Percentiles rank a stretch among this genome's conserved stretches.
Conservation (phyloP, 495 filamentous ascomycete genomes). For the Chlorociboria aeruginascens region DNA sequence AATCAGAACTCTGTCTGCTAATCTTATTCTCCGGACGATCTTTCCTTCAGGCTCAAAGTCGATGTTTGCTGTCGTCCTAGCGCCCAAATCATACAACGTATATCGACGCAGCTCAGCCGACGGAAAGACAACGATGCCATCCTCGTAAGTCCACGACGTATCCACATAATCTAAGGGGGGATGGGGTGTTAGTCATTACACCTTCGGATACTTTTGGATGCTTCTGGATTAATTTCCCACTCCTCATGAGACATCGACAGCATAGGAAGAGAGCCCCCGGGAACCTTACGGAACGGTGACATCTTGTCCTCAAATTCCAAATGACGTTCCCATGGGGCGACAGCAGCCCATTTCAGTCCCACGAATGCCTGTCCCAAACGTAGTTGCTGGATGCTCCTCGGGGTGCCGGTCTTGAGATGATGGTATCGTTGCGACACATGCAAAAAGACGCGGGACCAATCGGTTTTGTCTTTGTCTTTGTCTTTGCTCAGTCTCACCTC, state of each 20-base stretch:
- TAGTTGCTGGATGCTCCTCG: conserved; percentile 36
- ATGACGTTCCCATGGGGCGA: conserved; percentile 45
- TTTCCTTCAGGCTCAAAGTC: conserved; percentile 43
- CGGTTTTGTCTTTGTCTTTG: conserved; percentile 8
- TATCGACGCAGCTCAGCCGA: conserved; percentile 30
- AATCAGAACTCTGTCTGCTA: conserved; percentile 43
- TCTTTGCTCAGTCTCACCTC: conserved; percentile 31
- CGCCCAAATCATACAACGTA: conserved; percentile 42
- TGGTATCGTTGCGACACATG: conserved; percentile 44
- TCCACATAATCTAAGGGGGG: conserved; percentile 29
- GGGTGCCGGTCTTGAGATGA: conserved; percentile 36
- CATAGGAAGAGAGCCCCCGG: too few relatives aligned
- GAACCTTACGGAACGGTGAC: conserved; percentile 20
- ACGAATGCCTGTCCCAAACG: conserved; percentile 21
- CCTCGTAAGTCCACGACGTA: conserved; percentile 48
- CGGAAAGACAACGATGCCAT: conserved; percentile 47
- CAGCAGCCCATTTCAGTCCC: conserved; percentile 23
- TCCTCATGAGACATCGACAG: too few relatives aligned
- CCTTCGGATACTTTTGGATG: too few relatives aligned
- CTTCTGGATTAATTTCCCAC: too few relatives aligned
- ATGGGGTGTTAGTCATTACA: too few relatives aligned
- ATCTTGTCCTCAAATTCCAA: conserved; percentile 32
- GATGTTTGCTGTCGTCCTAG: conserved; percentile 30
- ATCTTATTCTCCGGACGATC: conserved; percentile 44
- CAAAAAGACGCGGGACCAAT: conserved; percentile 38